phyloP scores from a whole-genome alignment of 257 asterid genomes.

The Fraxinus cuspidata region DNA sequence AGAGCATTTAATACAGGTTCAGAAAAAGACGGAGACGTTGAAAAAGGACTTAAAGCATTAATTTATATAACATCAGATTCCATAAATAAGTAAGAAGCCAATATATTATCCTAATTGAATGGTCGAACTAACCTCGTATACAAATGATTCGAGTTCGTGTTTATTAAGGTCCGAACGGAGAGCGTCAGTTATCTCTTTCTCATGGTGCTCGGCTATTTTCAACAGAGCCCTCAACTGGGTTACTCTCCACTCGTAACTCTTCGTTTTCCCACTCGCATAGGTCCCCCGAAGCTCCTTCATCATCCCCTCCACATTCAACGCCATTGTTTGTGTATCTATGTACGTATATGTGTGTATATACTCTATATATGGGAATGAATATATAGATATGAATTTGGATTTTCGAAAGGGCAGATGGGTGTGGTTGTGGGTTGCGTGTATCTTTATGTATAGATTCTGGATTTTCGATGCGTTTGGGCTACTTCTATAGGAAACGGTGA shows the following conservation, averaged over 20 bases:
- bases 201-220: neutral
- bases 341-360: neutral
- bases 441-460: neutral
- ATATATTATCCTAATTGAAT: neutral
- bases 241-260: conserved; percentile 4
- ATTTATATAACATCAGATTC: neutral
- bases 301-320: neutral
- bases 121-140: neutral
- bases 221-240: conserved; percentile 1
- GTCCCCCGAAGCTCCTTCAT: neutral
- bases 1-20: neutral
- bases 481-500: neutral
- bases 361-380: neutral
- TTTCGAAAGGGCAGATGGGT: neutral
- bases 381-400: neutral
- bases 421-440: conserved; percentile 1
- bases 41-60: neutral
- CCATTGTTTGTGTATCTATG: neutral
- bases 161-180: neutral
- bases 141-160: neutral
- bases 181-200: neutral
- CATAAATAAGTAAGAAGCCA: neutral
- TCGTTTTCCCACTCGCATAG: conserved; percentile 7
- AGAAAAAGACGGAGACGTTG: neutral
- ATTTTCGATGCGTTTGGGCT: neutral